Evolutionary conservation across 2,329 filamentous ascomycete species (phyloP), one percentile per base, ranked within the genome.

Genomic region (Cladosporium sp.): DNA sequence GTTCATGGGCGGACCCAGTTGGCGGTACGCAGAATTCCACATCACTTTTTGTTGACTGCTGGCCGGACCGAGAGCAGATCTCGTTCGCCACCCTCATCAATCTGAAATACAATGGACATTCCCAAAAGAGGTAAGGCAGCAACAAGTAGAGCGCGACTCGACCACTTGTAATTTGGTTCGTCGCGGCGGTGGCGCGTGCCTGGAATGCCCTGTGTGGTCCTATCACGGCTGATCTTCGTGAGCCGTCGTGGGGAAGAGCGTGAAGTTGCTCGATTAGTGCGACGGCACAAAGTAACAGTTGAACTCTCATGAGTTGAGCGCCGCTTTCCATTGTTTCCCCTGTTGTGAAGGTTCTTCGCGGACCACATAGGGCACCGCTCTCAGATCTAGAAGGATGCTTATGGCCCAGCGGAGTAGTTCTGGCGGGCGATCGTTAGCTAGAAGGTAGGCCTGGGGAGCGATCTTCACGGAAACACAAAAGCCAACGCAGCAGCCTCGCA

Each of bases 141-240:
- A 46, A 62, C 46, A 16, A 29, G 33, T 49, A 60, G 21, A 21
- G 31, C 31, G 44, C 57, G 35, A 60, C 23, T 60, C 57, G 57
- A 29, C 35, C 18, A 29, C 14, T 29, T 10, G 23, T 14, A 49
- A 21, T 28, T 60, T 49, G 55, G 55, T 33, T 57, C 55, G 55
- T 33, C 29, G 33, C 21, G 55, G 55, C 55, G 21, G 59, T 23
- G 59, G 59, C 44, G 59, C 18, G 44, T 62, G 29, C 33, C 28
- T 23, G 21, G 18, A 21, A 40, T 57, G 31, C 59, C n/a, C n/a
- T n/a, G n/a, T n/a, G n/a, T n/a, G n/a, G n/a, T n/a, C n/a, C 46
- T 53, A 53, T 62, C 53, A 21, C 59, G 59, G 59, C 29, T n/a
- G 59, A 62, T 52, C 46, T 33, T 62, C 59, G 59, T 49, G n/a